Evolutionary conservation across 768 basidiomycete species (phyloP), one percentile per base, ranked within the genome.

Genomic region (Termitomyces sp.): DNA sequence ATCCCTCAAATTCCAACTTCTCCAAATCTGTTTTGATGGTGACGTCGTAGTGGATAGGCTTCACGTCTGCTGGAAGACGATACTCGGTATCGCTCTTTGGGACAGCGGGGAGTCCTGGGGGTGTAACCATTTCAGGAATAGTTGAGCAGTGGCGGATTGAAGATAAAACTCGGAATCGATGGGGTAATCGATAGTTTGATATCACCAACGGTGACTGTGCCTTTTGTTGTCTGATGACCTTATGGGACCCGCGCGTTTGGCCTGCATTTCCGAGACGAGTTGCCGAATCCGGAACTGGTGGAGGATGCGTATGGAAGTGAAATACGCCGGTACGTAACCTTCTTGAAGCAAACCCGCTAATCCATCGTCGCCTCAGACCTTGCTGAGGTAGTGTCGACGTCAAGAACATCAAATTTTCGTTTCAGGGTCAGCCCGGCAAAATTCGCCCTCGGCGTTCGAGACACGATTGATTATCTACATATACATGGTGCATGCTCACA

Each of bases 21-120:
- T 88, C 80, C 55, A 98, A 83, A 74, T 98, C 92, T 3, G 93
- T 95, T 67, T 82, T 84, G 69, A 95, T 74, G 49, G 84, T 84
- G 52, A 94, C 68, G 64, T 91, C 87, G 71, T 95, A 95, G 69
- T 94, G 91, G 7, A 72, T 79, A 13, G 91, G 87, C 65, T 79
- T 83, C 56, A 89, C 81, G 63, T 85, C 74, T 1, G 78, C 77
- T 20, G 89, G 89, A 55, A 93, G 81, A 65, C 90, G 85, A 66
- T 82, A 82, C 57, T 77, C 69, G 64, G 77, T 68, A 64, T 77
- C 70, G 13, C 70, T n/a, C 26, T 56, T 65, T 10, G 66, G 57
- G 23, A 60, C 61, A 54, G 67, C 57, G 9, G 63, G 38, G 20
- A 64, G 53, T 47, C 67, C 55, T 20, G 53, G 49, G 12, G 59